These are phyloP conservation scores for Lippia alba DNA, from an alignment of 305 asterid genomes.

Conservation along the genomic window DNA sequence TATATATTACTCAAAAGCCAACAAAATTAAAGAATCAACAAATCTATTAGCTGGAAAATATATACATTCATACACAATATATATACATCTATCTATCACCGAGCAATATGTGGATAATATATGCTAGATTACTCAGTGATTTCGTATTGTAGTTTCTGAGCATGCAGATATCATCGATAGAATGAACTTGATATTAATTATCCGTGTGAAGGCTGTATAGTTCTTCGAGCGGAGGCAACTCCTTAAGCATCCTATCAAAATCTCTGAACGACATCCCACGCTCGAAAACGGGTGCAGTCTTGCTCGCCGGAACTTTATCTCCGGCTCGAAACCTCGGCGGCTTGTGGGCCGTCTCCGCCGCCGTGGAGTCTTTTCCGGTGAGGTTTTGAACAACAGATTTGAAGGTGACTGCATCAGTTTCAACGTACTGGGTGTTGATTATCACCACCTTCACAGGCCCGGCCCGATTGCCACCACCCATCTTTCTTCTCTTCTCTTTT, in stretches of 20 bases:
- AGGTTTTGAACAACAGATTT: slow-evolving; percentile 74
- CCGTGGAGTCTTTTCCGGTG: slow-evolving; percentile 59
- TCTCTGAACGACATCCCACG: slow-evolving; percentile 74
- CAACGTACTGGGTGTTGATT: slow-evolving; percentile 62
- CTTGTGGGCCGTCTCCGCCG: slow-evolving; percentile 7
- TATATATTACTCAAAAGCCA: not conserved
- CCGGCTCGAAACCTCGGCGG: not conserved
- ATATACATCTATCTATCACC: not conserved
- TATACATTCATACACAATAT: not conserved
- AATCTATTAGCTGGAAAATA: not conserved
- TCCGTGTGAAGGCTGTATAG: slow-evolving; percentile 50
- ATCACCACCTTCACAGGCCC: slow-evolving; percentile 56
- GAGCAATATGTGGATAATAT: too few species aligned
- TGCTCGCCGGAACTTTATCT: not conserved
- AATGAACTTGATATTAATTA: not conserved
- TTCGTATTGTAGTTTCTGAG: too few species aligned
- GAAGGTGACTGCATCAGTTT: slow-evolving; percentile 67
- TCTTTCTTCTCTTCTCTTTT: not conserved
- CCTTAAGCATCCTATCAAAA: slow-evolving; percentile 66
- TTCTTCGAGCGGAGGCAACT: slow-evolving; percentile 79
- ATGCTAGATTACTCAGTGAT: too few species aligned
- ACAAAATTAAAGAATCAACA: slow-evolving; percentile 18
- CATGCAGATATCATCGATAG: too few species aligned
- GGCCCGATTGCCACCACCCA: slow-evolving; percentile 28
- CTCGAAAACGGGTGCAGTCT: slow-evolving; percentile 37